phyloP scores from a whole-genome alignment of 495 filamentous ascomycete genomes.

The Penicillium paradoxum region DNA sequence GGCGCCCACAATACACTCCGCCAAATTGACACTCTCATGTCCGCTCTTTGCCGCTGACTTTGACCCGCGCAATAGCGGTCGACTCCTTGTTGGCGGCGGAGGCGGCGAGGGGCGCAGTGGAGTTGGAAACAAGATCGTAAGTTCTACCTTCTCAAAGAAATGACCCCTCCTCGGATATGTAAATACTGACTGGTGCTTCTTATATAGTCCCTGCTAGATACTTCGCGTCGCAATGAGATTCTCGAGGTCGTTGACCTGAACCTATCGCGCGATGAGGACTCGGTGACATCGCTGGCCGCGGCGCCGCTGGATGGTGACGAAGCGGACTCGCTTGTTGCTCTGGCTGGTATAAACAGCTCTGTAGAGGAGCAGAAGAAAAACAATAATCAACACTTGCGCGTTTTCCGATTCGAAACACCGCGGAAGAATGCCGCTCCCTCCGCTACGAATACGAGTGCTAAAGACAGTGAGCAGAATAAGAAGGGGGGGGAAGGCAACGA shows the following conservation, averaged over 20 bases:
- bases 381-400: slow-evolving; percentile 81
- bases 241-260: slow-evolving; percentile 67
- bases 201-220: slow-evolving; percentile 63
- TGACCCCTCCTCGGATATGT: background rate
- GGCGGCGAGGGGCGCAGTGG: slow-evolving; percentile 82
- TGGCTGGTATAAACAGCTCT: slow-evolving; percentile 85
- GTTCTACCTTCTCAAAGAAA: slow-evolving; percentile 20
- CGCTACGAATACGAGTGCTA: background rate
- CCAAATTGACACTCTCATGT: slow-evolving; percentile 71
- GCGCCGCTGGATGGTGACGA: slow-evolving; percentile 48
- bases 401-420: slow-evolving; percentile 61
- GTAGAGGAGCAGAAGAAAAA: slow-evolving; percentile 61
- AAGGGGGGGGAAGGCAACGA: slow-evolving; percentile 26
- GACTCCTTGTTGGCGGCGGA: slow-evolving; percentile 82
- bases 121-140: slow-evolving; percentile 85
- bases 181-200: slow-evolving; percentile 1
- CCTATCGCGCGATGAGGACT: slow-evolving; percentile 85
- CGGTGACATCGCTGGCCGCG: slow-evolving; percentile 74
- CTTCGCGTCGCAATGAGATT: slow-evolving; percentile 56
- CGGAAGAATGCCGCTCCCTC: slow-evolving; percentile 15
- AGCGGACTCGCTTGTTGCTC: slow-evolving; percentile 50
- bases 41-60: slow-evolving; percentile 91
- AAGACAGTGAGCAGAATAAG: slow-evolving; percentile 14
- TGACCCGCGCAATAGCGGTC: slow-evolving; percentile 68
- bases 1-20: slow-evolving; percentile 52